phyloP scores from a whole-genome alignment of 176 grass and related monocot species.

The Aegilops speltoides region DNA sequence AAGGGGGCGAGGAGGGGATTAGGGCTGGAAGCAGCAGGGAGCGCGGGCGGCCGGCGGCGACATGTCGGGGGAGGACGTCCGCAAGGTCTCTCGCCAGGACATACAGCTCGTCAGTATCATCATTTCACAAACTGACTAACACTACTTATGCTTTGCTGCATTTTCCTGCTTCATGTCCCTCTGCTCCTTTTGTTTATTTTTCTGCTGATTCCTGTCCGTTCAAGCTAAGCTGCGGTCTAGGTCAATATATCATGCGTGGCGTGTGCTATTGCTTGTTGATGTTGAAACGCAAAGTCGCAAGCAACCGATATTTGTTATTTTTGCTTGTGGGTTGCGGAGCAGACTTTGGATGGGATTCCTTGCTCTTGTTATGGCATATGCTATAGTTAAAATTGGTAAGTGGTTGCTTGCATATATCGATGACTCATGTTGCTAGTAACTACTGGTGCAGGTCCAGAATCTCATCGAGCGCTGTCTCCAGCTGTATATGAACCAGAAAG shows the following conservation, averaged over 20 bases:
- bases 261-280: background rate
- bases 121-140: background rate
- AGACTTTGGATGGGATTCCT: background rate
- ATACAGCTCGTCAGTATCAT: constrained; percentile 52
- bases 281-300: background rate
- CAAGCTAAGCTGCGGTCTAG: background rate
- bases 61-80: constrained; percentile 61
- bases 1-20: constrained; percentile 5
- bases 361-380: background rate
- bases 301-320: background rate
- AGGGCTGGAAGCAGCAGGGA: constrained; percentile 5
- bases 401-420: background rate
- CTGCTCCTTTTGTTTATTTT: background rate
- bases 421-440: background rate
- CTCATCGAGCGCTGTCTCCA: constrained; percentile 82
- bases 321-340: background rate
- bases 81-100: constrained; percentile 66
- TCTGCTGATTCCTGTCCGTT: background rate
- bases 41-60: constrained; percentile 20
- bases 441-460: constrained; percentile 59
- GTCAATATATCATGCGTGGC: background rate
- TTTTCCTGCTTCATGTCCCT: background rate
- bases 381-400: background rate
- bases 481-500: constrained; percentile 88
- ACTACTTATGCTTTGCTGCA: background rate